A percentile compares a stretch with the other conserved stretches of the same genome.
These are phyloP conservation scores for Cucurbitaria berberidis DNA, from an alignment of 2,329 filamentous ascomycete species.

Conservation along the genomic window DNA sequence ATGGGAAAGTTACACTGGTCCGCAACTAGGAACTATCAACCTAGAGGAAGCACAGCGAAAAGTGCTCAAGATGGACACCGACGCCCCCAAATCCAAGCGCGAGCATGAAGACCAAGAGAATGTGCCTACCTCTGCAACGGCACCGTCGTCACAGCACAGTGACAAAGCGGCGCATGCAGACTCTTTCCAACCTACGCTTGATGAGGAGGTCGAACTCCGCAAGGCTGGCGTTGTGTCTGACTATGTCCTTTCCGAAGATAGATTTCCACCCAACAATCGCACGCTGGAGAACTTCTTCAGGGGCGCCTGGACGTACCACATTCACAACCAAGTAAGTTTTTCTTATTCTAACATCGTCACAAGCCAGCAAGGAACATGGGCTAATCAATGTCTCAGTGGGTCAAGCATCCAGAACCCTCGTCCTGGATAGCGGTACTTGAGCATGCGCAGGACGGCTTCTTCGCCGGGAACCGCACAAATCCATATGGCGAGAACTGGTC, in stretches of 20 bases:
- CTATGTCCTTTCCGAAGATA: conserved; percentile 58
- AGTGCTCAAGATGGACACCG: conserved; percentile 26
- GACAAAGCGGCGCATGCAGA: conserved; percentile 40
- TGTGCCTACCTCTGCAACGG: conserved; percentile 36
- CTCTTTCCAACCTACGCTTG: conserved; percentile 49
- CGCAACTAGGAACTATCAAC: conserved; percentile 48
- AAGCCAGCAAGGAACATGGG: conserved; percentile 15
- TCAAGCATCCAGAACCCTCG: conserved; percentile 62
- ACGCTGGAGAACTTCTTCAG: conserved; percentile 63
- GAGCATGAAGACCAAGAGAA: conserved; percentile 34
- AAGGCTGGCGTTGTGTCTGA: conserved; percentile 50
- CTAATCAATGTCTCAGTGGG: conserved; percentile 53
- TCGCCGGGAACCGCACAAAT: conserved; percentile 57
- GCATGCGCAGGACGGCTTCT: conserved; percentile 62
- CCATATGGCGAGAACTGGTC: conserved; percentile 62
- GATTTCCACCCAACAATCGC: conserved; percentile 62
- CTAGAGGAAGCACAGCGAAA: conserved; percentile 34
- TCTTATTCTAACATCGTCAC: conserved; percentile 1
- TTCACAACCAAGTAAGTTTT: conserved; percentile 61
- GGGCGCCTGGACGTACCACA: conserved; percentile 64
- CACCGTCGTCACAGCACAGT: conserved; percentile 26
- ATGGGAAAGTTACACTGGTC: conserved; percentile 60
- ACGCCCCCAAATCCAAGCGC: conserved; percentile 1
- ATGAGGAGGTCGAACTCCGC: conserved; percentile 50
- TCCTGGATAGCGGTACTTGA: conserved; percentile 62